Evolutionary conservation across 1,139 yeast genomes (phyloP).

Genomic region (Kodamaea alishanica): DNA sequence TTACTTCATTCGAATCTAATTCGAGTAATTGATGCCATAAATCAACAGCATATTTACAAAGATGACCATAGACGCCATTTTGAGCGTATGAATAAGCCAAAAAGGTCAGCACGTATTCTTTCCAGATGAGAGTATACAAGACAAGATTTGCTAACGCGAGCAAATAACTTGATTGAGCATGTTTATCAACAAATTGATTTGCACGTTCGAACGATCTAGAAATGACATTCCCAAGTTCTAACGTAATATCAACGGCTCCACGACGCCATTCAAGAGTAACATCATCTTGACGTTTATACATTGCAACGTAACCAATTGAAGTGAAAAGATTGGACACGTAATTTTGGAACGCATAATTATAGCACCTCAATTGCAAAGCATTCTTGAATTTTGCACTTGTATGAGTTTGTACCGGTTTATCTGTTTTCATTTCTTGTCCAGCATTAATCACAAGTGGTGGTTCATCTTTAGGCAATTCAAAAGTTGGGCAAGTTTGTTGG

Average conservation of each 20-base stretch:
- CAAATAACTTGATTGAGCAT: too few relatives aligned
- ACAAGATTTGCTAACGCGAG: slow-evolving; percentile 21
- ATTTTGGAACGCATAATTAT: slow-evolving; percentile 49
- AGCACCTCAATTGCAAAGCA: slow-evolving; percentile 51
- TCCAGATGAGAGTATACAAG: slow-evolving; percentile 24
- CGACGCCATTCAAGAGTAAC: slow-evolving; percentile 31
- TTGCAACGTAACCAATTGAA: slow-evolving; percentile 38
- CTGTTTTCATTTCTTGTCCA: slow-evolving; percentile 28
- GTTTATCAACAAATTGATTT: too few relatives aligned
- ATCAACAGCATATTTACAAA: slow-evolving; percentile 22
- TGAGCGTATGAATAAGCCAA: slow-evolving; percentile 48
- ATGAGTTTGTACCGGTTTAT: slow-evolving; percentile 23
- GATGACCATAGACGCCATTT: slow-evolving; percentile 36
- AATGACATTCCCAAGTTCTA: slow-evolving; percentile 27
- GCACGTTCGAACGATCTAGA: too few relatives aligned
- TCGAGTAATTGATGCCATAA: slow-evolving; percentile 20
- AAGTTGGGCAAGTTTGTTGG: slow-evolving; percentile 37
- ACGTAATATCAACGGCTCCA: slow-evolving; percentile 39
- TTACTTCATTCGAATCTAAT: slow-evolving; percentile 20
- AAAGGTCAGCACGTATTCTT: slow-evolving; percentile 38
- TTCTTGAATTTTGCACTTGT: slow-evolving; percentile 59
- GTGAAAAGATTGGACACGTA: slow-evolving; percentile 42
- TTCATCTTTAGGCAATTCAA: slow-evolving; percentile 24
- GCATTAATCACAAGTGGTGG: slow-evolving; percentile 39
- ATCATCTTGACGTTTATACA: slow-evolving; percentile 45